Evolutionary conservation across 2,329 filamentous ascomycete species (phyloP), one percentile per base, ranked within the genome.

Genomic region (Chaetomium sp.): DNA sequence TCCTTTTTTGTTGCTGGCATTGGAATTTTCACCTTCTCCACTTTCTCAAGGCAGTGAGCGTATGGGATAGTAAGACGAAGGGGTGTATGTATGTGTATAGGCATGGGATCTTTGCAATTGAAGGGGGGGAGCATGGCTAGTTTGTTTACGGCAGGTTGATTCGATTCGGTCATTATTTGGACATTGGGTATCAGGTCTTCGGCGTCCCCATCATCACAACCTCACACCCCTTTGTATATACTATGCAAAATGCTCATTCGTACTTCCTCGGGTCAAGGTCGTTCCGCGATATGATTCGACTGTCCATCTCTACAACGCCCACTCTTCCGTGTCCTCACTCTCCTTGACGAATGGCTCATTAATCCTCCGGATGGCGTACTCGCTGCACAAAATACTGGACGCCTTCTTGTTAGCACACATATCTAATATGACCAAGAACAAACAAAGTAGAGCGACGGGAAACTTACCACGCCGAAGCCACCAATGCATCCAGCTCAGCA

Each of bases 361-460:
- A 56, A 99, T 89, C 66, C 88, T 82, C 75, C 91, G 95, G 67
- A 99, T 95, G 2, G 92, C 94, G 72, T 95, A 84, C 62, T 99
- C 94, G 68, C 91, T 91, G 71, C 94, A 99, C 19, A 99, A 75
- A 53, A 97, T 91, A 76, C 91, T 94, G 63, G 34, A 47, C 52
- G 34, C 8, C 10, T 27, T n/a, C 11, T 12, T 8, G 53, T 58
- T 37, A 37, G 50, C 41, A 38, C 36, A 38, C 37, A 8, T 4
- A 12, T 12, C 37, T 38, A 2, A 2, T 12, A 4, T 12, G 43
- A 19, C n/a, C 32, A 32, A 36, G 9, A 19, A 38, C 35, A 40
- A 11, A 35, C 27, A 14, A 27, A 34, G 6, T 12, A 9, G 52
- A 45, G 52, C 43, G 19, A 34, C 33, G 36, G 38, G 52, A 53